Percentiles rank a stretch among this genome's conserved stretches.
These are phyloP conservation scores for Aspergillus sclerotiicarbonarius DNA, from an alignment of 495 filamentous ascomycete genomes.

Conservation along the genomic window DNA sequence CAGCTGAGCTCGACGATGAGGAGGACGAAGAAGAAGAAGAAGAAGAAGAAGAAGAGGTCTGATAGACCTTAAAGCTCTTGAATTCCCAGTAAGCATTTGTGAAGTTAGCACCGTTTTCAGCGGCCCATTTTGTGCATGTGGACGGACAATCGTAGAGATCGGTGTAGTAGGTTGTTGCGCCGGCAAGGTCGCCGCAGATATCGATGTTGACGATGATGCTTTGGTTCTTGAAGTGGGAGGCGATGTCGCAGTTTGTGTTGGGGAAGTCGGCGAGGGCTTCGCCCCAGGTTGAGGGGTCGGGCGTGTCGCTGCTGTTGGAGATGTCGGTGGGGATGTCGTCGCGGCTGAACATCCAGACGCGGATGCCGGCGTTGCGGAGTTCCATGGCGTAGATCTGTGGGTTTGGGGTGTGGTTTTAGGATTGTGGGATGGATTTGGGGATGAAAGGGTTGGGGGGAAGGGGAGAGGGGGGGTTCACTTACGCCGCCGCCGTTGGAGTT, in stretches of 20 bases:
- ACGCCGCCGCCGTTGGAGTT: conserved; percentile 47
- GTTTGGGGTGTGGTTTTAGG: background rate
- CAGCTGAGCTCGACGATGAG: background rate
- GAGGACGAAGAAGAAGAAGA: too few relatives aligned
- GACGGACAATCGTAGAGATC: conserved; percentile 43
- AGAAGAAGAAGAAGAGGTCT: too few relatives aligned
- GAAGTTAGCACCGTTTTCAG: conserved; percentile 36
- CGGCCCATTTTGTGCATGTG: conserved; percentile 42
- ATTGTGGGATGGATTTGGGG: background rate
- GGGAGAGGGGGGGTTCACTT: conserved; percentile 13
- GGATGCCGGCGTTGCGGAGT: conserved; percentile 44
- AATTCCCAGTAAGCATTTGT: conserved; percentile 53
- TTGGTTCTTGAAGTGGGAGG: conserved; percentile 47
- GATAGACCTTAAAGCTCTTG: conserved; percentile 45
- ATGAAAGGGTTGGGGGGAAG: background rate
- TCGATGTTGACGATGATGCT: conserved; percentile 54
- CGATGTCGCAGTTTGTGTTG: conserved; percentile 47
- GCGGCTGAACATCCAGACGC: conserved; percentile 49
- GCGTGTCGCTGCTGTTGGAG: conserved; percentile 19
- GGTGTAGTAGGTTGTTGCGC: conserved; percentile 31
- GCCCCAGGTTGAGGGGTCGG: conserved; percentile 49
- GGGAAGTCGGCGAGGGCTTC: conserved; percentile 52
- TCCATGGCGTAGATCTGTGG: conserved; percentile 45
- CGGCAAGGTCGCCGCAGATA: conserved; percentile 45
- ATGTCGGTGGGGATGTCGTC: conserved; percentile 40